Evolutionary conservation across 1,284 basidiomycete species (phyloP).

Genomic region (Paramarasmius palmivorus): DNA sequence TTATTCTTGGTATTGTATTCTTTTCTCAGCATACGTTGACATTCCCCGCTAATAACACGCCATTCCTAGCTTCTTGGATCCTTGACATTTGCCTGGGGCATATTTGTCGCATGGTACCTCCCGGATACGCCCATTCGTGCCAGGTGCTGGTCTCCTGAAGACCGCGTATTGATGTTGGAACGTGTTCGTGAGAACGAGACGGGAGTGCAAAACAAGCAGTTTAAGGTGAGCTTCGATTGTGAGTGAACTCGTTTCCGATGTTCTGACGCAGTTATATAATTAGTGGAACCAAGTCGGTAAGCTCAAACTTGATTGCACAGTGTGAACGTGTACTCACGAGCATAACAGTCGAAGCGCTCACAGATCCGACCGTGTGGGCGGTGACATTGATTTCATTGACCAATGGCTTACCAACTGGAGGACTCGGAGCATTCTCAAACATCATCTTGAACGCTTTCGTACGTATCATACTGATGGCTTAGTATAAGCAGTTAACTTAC

Average conservation of each 20-base stretch:
- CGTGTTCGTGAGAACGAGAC: slow-evolving; percentile 57
- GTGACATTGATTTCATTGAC: slow-evolving; percentile 48
- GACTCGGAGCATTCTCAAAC: slow-evolving; percentile 52
- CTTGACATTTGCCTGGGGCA: slow-evolving; percentile 47
- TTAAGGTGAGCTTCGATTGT: slow-evolving; percentile 38
- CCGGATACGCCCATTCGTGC: slow-evolving; percentile 53
- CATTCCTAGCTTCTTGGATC: slow-evolving; percentile 40
- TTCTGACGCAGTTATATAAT: background rate
- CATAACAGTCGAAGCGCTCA: slow-evolving; percentile 41
- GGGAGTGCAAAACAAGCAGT: slow-evolving; percentile 54
- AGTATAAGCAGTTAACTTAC: background rate
- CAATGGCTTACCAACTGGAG: slow-evolving; percentile 54
- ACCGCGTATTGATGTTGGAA: slow-evolving; percentile 53
- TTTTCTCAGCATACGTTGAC: background rate
- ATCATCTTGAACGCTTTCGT: slow-evolving; percentile 50
- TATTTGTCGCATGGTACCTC: slow-evolving; percentile 52
- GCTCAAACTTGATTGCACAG: slow-evolving; percentile 5
- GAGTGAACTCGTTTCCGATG: too few relatives aligned
- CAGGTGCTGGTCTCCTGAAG: slow-evolving; percentile 47
- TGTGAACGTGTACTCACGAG: background rate
- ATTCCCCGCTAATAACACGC: background rate
- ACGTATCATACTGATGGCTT: slow-evolving; percentile 11
- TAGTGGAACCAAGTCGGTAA: slow-evolving; percentile 39
- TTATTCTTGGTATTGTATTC: slow-evolving; percentile 40
- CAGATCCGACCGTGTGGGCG: slow-evolving; percentile 48